Percentiles rank a stretch among this genome's conserved stretches.
These are phyloP conservation scores for Colletotrichum tropicicola DNA, from an alignment of 2,329 filamentous ascomycete species.

Conservation along the genomic window DNA sequence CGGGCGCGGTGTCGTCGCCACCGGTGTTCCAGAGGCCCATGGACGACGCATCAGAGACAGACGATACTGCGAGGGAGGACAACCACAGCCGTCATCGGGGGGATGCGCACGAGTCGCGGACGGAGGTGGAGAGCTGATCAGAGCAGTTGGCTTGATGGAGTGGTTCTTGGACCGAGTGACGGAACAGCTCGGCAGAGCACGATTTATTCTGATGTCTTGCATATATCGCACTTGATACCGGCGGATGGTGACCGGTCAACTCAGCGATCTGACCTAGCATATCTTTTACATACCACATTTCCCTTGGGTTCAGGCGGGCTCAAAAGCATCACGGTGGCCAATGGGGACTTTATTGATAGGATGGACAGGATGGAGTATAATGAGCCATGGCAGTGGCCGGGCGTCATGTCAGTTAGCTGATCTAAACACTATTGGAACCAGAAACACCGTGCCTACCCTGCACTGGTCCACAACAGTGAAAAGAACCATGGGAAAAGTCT, in stretches of 20 bases:
- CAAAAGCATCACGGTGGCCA: constrained; percentile 3
- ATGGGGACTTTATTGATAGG: neutral
- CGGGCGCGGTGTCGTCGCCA: neutral
- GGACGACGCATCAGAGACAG: constrained; percentile 28
- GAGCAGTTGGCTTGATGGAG: neutral
- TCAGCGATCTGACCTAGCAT: constrained; percentile 14
- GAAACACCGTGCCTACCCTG: too few species aligned
- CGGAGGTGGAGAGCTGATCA: neutral
- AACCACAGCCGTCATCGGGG: neutral
- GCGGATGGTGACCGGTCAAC: neutral
- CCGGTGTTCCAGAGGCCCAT: neutral
- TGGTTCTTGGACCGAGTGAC: constrained; percentile 17
- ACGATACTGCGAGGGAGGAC: constrained; percentile 27
- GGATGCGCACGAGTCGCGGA: neutral
- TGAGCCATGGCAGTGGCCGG: neutral
- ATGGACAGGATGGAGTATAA: neutral
- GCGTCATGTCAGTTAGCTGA: neutral
- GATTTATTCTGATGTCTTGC: constrained; percentile 19
- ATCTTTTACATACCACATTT: neutral
- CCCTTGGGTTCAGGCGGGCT: neutral
- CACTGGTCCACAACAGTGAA: too few species aligned
- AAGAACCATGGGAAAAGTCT: too few species aligned
- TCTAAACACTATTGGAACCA: neutral
- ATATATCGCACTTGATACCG: constrained; percentile 12
- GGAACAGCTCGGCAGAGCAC: constrained; percentile 22